Conservation (phyloP, 2,329 filamentous ascomycete species). For the Cladosporium sp. region DNA sequence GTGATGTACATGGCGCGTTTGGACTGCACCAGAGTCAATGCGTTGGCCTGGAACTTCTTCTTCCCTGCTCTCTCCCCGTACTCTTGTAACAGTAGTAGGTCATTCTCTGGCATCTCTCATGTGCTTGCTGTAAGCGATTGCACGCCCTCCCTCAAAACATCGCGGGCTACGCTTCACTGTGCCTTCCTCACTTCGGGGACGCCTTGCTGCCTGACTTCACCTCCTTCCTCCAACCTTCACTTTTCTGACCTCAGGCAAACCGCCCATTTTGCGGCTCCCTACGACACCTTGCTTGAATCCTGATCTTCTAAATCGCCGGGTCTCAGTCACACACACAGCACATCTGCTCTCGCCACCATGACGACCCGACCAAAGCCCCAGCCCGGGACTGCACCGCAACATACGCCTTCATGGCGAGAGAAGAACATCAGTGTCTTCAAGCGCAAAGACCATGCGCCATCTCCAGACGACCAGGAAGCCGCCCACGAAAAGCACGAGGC, state of each 20-base stretch:
- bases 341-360: not conserved
- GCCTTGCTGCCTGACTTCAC: not conserved
- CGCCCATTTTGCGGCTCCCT: not conserved
- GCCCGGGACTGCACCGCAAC: not conserved
- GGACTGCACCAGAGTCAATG: not conserved
- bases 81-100: not conserved
- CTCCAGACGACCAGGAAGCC: not conserved
- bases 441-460: constrained; percentile 5
- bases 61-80: not conserved
- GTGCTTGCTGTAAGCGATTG: not conserved
- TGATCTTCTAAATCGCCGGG: not conserved
- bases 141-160: not conserved
- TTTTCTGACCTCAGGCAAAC: not conserved
- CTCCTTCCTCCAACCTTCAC: not conserved
- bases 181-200: not conserved
- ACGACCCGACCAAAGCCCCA: constrained; percentile 3
- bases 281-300: not conserved
- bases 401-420: constrained; percentile 3
- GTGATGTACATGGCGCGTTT: not conserved
- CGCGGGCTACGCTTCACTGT: not conserved
- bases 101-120: not conserved
- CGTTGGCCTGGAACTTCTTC: not conserved
- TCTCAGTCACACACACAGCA: not conserved
- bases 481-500: not conserved
- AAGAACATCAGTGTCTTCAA: constrained; percentile 3